Conservation (phyloP, 2,329 filamentous ascomycete species). For the Aureobasidium leucospermi region DNA sequence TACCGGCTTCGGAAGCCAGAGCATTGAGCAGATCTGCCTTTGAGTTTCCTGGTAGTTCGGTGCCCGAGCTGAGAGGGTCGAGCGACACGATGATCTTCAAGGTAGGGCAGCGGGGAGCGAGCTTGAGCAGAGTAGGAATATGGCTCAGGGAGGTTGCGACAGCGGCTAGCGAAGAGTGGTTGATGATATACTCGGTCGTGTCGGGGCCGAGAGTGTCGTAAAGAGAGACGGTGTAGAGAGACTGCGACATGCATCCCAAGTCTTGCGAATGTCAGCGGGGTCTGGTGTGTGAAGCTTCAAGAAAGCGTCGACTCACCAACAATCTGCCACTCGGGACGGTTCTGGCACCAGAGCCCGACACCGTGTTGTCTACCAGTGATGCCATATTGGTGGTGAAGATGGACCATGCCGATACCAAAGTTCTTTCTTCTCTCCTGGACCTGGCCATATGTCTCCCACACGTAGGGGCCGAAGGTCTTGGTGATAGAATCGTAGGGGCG, state of each 20-base stretch:
- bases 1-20: constrained; percentile 65
- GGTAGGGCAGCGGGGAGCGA: constrained; percentile 66
- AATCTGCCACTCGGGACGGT: constrained; percentile 84
- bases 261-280: constrained; percentile 43
- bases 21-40: constrained; percentile 72
- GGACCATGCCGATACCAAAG: constrained; percentile 76
- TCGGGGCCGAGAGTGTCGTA: constrained; percentile 94
- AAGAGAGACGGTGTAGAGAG: constrained; percentile 82
- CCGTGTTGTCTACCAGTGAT: constrained; percentile 61
- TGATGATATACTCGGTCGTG: constrained; percentile 90
- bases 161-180: constrained; percentile 70
- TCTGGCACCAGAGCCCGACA: constrained; percentile 79
- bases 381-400: constrained; percentile 68
- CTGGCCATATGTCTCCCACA: constrained; percentile 77
- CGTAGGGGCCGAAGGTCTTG: constrained; percentile 67
- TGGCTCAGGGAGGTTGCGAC: constrained; percentile 75
- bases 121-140: constrained; percentile 71
- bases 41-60: constrained; percentile 64
- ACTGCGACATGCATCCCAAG: constrained; percentile 78
- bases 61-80: constrained; percentile 69
- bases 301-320: constrained; percentile 44
- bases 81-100: constrained; percentile 85
- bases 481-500: constrained; percentile 70
- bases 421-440: constrained; percentile 73
- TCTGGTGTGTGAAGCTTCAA: neutral